phyloP scores from a whole-genome alignment of 768 basidiomycete genomes.

The Inosperma sp. region DNA sequence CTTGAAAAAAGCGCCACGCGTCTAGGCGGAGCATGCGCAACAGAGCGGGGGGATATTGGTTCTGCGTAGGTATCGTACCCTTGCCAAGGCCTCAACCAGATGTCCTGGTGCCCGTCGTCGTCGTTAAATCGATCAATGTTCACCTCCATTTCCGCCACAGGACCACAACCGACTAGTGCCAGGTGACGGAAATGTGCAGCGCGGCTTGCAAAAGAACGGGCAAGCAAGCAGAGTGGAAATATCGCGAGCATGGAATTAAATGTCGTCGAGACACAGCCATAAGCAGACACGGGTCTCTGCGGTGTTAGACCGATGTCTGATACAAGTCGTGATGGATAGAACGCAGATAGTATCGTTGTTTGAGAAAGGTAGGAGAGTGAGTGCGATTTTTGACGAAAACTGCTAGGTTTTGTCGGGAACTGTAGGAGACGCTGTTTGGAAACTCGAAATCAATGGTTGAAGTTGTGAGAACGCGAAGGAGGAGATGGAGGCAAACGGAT shows the following conservation, averaged over 20 bases:
- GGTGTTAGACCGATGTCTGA: conserved; percentile 19
- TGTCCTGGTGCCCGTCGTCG: conserved; percentile 51
- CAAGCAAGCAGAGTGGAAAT: conserved; percentile 23
- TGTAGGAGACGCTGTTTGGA: conserved; percentile 45
- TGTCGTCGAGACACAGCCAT: conserved; percentile 32
- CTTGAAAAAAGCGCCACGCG: conserved; percentile 45
- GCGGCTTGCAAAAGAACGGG: conserved; percentile 49
- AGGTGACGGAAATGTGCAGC: conserved; percentile 41
- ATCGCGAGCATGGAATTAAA: conserved; percentile 25
- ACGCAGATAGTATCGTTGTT: conserved; percentile 46
- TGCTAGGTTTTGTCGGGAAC: conserved; percentile 57
- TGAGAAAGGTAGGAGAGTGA: no score
- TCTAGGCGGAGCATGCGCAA: conserved; percentile 51
- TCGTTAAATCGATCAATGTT: conserved; percentile 27
- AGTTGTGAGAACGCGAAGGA: conserved; percentile 58
- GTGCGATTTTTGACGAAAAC: no score
- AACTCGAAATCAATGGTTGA: conserved; percentile 51
- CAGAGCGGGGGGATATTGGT: conserved; percentile 51
- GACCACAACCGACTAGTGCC: conserved; percentile 32
- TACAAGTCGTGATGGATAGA: conserved; percentile 31
- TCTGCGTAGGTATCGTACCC: conserved; percentile 68
- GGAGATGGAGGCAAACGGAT: conserved; percentile 68
- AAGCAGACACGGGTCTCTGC: conserved; percentile 25
- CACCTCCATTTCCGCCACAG: conserved; percentile 24
- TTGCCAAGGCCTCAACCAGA: conserved; percentile 44